Base-by-base conservation (phyloP, 1,139 yeast species). In the Lodderomyces orthopsilosis region DNA sequence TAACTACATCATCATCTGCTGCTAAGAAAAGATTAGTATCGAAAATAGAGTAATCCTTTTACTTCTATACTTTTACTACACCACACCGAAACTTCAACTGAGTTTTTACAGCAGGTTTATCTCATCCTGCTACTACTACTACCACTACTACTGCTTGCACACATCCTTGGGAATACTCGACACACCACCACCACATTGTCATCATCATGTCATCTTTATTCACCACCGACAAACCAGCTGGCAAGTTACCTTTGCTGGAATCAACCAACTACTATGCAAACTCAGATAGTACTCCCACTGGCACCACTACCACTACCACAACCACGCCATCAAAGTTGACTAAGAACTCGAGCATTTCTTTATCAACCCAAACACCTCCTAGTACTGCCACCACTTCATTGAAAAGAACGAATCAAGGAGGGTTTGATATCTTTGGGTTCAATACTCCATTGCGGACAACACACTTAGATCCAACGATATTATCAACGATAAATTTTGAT, bases 301-400 rank as follows among this genome's bases (percentile, higher is more conserved):
- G 19, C 19, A 27, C 41, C 40, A 35, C 33, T n/a, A 36, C 41
- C 40, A 22, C 33, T 6, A 15, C 28, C 28, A 41, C 32, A 30
- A 33, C 27, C 36, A 68, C 74, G 24, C 73, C 75, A 8, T 74
- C 74, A 24, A 36, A 36, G 18, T 15, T 14, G 10, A 36, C 6
- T 70, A 63, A 18, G 13, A 36, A 39, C 30, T 4, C 12, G 3
- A 6, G 33, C 23, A 30, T 35, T 17, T 32, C 24, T 10, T 26
- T 14, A 34, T 21, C 41, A 17, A 22, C 21, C 5, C 17, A 22
- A 6, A 37, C 43, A 10, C 41, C 43, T 10, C 42, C 42, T 15
- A 8, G 19, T 6, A 27, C 4, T 13, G n/a, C 6, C 10, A 15
- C 12, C 19, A 15, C 19, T 30, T 15, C 34, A 8, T 6, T 15